Evolutionary conservation across 495 filamentous ascomycete species (phyloP), one percentile per base, ranked within the genome.

Genomic region (Penicillium longicatenatum): DNA sequence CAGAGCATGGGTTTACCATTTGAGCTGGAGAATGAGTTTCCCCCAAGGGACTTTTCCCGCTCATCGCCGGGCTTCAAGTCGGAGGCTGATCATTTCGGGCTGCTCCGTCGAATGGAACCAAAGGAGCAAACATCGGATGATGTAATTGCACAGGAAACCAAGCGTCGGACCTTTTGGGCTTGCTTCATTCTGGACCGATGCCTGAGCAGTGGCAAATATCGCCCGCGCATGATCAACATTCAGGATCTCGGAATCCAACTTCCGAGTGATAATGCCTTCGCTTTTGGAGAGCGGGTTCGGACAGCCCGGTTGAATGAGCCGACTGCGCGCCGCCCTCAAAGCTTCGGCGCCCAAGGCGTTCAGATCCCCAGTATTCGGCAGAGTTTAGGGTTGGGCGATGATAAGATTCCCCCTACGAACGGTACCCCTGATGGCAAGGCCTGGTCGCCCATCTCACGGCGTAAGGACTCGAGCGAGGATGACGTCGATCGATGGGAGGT

Each of bases 171-270:
- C 5, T 91, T 93, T 68, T 96, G 90, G 81, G 90, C 90, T 54
- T 91, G 89, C 59, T 89, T 93, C 61, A 85, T 93, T 51, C 80
- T 95, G 58, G 91, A 96, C 66, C 83, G 90, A 14, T 88, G 89
- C 65, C 72, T 94, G 31, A 85, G 87, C 51, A 90, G 86, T 63
- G 90, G 90, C 22, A 88, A 89, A 62, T 86, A 87, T 57, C 81
- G 90, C 8, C 85, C 86, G 1, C 82, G 84, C 16, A 89, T 89
- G 75, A 82, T 92, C 54, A 78, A 79, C 19, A 78, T 84, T 17
- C 82, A 86, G 46, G 87, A 91, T 50, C 74, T 92, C 29, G 81
- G 61, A 31, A 77, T 79, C 31, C 77, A 79, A 52, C 70, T 79
- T 19, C 77, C 77, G 20, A 79, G 77, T 56, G 75, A 79, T 37